Percentiles rank a stretch among this genome's conserved stretches.
phyloP scores from a whole-genome alignment of 2,329 filamentous ascomycete species.

The Talaromyces rugulosus region DNA sequence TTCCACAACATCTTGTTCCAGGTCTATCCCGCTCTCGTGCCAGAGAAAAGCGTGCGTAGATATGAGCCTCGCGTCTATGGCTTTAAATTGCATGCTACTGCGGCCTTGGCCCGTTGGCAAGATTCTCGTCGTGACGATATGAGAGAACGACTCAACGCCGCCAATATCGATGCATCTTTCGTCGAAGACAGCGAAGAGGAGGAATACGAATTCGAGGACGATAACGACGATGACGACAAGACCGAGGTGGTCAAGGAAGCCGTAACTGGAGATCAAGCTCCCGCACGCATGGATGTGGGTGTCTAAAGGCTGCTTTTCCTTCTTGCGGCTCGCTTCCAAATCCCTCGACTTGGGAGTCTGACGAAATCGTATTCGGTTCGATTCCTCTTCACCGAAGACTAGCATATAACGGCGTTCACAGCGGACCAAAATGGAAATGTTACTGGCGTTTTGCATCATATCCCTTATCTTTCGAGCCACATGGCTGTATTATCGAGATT shows the following conservation, averaged over 20 bases:
- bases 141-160: conserved; percentile 68
- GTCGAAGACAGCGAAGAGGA: conserved; percentile 63
- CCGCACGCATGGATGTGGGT: conserved; percentile 35
- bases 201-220: conserved; percentile 50
- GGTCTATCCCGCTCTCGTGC: conserved; percentile 87
- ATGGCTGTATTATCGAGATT: background rate
- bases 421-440: background rate
- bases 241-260: conserved; percentile 18
- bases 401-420: conserved; percentile 1
- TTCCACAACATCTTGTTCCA: conserved; percentile 99
- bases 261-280: conserved; percentile 26
- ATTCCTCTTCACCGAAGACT: background rate
- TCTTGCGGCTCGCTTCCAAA: background rate
- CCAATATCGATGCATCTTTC: conserved; percentile 71
- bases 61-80: conserved; percentile 91
- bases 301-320: conserved; percentile 11
- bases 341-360: background rate
- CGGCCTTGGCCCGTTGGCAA: conserved; percentile 89
- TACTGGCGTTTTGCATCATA: background rate
- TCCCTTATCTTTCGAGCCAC: background rate
- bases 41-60: conserved; percentile 76
- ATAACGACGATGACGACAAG: conserved; percentile 27
- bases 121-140: conserved; percentile 74
- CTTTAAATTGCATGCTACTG: conserved; percentile 89
- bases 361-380: background rate